Percentiles rank a stretch among this genome's conserved stretches.
Conservation (phyloP, 2,329 filamentous ascomycete species). For the Neospermospora avenae region DNA sequence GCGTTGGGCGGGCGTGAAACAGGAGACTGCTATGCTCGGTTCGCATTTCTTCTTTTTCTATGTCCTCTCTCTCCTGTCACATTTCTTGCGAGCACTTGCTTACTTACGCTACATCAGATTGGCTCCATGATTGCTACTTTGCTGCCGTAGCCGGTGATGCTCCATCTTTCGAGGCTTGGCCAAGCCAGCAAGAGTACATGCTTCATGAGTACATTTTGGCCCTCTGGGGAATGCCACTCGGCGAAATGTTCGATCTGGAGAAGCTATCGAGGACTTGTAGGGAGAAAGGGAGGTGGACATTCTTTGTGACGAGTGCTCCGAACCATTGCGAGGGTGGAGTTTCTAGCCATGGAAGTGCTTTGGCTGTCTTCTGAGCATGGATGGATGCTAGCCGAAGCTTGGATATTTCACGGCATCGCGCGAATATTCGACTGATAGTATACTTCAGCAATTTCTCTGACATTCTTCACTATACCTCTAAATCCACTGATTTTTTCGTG, state of each 20-base stretch:
- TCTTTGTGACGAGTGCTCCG: constrained; percentile 34
- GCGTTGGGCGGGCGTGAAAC: constrained; percentile 46
- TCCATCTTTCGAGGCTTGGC: constrained; percentile 41
- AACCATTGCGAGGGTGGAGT: constrained; percentile 46
- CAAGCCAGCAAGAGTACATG: constrained; percentile 27
- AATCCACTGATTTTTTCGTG: too few relatives aligned
- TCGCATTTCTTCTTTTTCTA: too few relatives aligned
- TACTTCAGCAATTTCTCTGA: too few relatives aligned
- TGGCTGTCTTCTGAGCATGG: constrained; percentile 40
- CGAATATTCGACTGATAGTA: too few relatives aligned
- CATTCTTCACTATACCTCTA: too few relatives aligned
- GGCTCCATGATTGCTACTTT: constrained; percentile 42
- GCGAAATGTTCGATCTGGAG: constrained; percentile 36
- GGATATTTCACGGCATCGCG: too few relatives aligned
- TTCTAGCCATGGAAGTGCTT: constrained; percentile 46
- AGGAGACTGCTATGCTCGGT: constrained; percentile 42
- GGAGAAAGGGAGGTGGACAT: constrained; percentile 33
- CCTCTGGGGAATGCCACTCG: constrained; percentile 35
- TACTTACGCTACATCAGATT: constrained; percentile 18
- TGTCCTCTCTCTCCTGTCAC: too few relatives aligned
- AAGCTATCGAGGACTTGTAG: constrained; percentile 31
- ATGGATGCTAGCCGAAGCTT: neutral
- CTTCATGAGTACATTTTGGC: constrained; percentile 35
- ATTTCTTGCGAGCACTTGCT: too few relatives aligned
- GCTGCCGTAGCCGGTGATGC: constrained; percentile 44